Evolutionary conservation across 2,329 filamentous ascomycete species (phyloP).

Genomic region (Chaetomiaceae sp.): DNA sequence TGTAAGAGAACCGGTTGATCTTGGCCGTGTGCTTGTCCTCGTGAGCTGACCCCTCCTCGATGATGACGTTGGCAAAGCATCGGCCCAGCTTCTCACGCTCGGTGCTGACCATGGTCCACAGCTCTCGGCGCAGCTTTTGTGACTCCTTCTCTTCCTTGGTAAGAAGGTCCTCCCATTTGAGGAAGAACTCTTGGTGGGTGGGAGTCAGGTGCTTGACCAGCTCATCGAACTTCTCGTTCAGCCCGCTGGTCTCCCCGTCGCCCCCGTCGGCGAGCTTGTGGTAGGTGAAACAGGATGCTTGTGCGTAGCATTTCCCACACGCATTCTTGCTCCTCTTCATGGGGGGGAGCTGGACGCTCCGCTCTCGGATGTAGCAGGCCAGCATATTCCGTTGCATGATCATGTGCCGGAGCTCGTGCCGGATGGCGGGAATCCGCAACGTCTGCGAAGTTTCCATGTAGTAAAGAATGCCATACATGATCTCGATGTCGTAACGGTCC

Average conservation of each 20-base stretch:
- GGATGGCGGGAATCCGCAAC: constrained; percentile 76
- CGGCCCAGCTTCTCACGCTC: constrained; percentile 85
- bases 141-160: constrained; percentile 93
- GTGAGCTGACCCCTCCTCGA: constrained; percentile 69
- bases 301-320: constrained; percentile 86
- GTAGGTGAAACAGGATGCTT: constrained; percentile 86
- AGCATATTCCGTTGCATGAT: constrained; percentile 92
- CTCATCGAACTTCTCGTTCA: constrained; percentile 78
- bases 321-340: constrained; percentile 80
- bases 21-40: constrained; percentile 68
- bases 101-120: constrained; percentile 92
- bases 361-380: constrained; percentile 77
- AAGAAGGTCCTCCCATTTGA: constrained; percentile 88
- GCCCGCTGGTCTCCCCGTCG: constrained; percentile 72
- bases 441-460: constrained; percentile 91
- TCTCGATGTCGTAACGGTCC: constrained; percentile 90
- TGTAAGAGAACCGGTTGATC: constrained; percentile 90
- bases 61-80: constrained; percentile 83
- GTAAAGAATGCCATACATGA: constrained; percentile 86
- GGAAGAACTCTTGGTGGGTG: constrained; percentile 75
- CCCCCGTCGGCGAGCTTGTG: constrained; percentile 87
- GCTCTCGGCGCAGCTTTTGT: constrained; percentile 78
- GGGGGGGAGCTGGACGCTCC: constrained; percentile 71
- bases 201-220: constrained; percentile 72
- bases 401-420: constrained; percentile 90